Evolutionary conservation across 2,329 filamentous ascomycete species (phyloP).

Genomic region (Xylaria polymorpha): DNA sequence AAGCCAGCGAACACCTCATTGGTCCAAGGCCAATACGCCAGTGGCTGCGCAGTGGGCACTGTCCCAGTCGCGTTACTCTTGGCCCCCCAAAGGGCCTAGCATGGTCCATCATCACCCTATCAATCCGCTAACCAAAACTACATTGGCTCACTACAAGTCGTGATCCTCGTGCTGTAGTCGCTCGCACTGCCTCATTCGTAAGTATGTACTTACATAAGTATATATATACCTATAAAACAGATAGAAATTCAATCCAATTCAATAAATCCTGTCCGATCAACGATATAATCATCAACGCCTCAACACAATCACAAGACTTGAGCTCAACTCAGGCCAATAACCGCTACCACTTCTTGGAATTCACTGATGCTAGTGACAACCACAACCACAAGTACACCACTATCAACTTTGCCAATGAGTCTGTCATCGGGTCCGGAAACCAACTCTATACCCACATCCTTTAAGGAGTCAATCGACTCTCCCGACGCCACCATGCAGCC

Average conservation of each 20-base stretch:
- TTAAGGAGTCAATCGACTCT: slow-evolving; percentile 31
- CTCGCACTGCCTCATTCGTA: slow-evolving; percentile 6
- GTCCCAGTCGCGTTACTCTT: neutral
- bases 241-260: neutral
- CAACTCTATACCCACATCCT: slow-evolving; percentile 25
- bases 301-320: neutral
- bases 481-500: slow-evolving; percentile 36
- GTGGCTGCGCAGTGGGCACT: slow-evolving; percentile 11
- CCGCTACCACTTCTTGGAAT: slow-evolving; percentile 15
- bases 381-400: slow-evolving; percentile 36
- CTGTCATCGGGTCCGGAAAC: slow-evolving; percentile 31
- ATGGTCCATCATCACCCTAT: neutral
- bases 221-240: too few relatives aligned
- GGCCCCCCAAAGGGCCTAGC: slow-evolving; percentile 8
- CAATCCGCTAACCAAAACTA: neutral
- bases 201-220: neutral
- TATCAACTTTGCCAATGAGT: slow-evolving; percentile 38
- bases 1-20: slow-evolving; percentile 33
- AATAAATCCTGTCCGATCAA: neutral
- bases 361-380: slow-evolving; percentile 35
- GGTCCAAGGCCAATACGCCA: slow-evolving; percentile 18
- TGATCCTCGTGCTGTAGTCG: neutral
- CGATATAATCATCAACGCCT: neutral
- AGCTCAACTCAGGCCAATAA: neutral
- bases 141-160: too few relatives aligned